Evolutionary conservation across 495 filamentous ascomycete species (phyloP).

Genomic region (Lasiosphaeria miniovina): DNA sequence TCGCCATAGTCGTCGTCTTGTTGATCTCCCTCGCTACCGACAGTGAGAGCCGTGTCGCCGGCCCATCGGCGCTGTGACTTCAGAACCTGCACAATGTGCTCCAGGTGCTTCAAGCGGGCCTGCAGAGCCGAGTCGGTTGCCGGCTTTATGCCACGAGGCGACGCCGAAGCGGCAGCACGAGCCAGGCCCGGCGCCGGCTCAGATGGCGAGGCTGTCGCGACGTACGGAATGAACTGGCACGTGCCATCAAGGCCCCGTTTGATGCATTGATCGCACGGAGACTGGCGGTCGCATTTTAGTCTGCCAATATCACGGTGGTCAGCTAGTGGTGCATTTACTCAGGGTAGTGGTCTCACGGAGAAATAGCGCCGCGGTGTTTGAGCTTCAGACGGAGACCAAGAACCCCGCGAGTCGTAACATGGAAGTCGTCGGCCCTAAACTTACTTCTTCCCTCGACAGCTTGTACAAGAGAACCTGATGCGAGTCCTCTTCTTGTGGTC

Average conservation of each 20-base stretch:
- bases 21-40: constrained; percentile 6
- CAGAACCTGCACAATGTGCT: constrained; percentile 49
- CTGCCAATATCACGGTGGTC: constrained; percentile 21
- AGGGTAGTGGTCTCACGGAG: too few relatives aligned
- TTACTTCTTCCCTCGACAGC: constrained; percentile 52
- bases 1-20: constrained; percentile 5
- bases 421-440: constrained; percentile 9
- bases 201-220: constrained; percentile 2
- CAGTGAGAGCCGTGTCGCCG: not conserved
- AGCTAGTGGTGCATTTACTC: too few relatives aligned
- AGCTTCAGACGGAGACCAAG: not conserved
- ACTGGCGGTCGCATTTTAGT: constrained; percentile 51
- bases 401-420: not conserved
- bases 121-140: constrained; percentile 42
- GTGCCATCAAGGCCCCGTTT: constrained; percentile 42
- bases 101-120: constrained; percentile 50
- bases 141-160: constrained; percentile 5
- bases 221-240: constrained; percentile 42
- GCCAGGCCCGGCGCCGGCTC: constrained; percentile 32
- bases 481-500: constrained; percentile 47
- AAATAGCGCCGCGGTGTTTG: too few relatives aligned
- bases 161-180: not conserved
- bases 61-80: constrained; percentile 32
- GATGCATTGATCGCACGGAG: constrained; percentile 50
- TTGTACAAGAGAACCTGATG: constrained; percentile 54